phyloP scores from a whole-genome alignment of 78 protist genomes.

The Dictyostelium purpureum region DNA sequence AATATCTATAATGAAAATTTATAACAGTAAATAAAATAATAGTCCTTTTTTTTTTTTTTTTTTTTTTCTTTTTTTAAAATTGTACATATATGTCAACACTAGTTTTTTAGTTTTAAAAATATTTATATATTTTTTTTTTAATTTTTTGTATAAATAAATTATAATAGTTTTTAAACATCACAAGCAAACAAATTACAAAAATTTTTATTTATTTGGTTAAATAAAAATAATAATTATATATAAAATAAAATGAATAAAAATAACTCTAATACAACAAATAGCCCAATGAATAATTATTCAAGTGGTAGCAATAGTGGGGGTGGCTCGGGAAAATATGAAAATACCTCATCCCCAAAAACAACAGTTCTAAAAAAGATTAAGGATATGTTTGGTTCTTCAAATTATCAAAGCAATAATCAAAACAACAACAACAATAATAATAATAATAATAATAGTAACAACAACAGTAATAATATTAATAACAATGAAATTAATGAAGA shows the following conservation, averaged over 20 bases:
- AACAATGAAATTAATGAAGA: not conserved
- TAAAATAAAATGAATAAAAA: not conserved
- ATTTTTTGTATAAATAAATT: not conserved
- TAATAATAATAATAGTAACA: not conserved
- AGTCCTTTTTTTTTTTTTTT: not conserved
- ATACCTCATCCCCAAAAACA: constrained; percentile 67
- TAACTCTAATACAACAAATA: not conserved
- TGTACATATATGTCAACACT: too few relatives aligned
- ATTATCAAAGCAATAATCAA: not conserved
- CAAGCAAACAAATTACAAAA: too few relatives aligned
- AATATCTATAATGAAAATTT: not conserved
- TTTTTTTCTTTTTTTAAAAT: constrained; percentile 4
- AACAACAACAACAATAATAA: not conserved
- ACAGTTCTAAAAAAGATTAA: constrained; percentile 58
- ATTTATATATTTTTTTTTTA: not conserved
- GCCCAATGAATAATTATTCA: not conserved
- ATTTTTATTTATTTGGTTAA: too few relatives aligned
- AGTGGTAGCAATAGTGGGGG: constrained; percentile 16
- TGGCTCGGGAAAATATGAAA: constrained; percentile 15
- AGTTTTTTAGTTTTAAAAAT: too few relatives aligned
- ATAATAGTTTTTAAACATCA: not conserved
- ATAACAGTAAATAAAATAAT: too few relatives aligned
- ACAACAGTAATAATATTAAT: not conserved
- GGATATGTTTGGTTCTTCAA: constrained; percentile 57
- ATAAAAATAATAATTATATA: too few relatives aligned